Conservation (phyloP, 192 early-diverging fungal species). For the Podila minutissima region DNA sequence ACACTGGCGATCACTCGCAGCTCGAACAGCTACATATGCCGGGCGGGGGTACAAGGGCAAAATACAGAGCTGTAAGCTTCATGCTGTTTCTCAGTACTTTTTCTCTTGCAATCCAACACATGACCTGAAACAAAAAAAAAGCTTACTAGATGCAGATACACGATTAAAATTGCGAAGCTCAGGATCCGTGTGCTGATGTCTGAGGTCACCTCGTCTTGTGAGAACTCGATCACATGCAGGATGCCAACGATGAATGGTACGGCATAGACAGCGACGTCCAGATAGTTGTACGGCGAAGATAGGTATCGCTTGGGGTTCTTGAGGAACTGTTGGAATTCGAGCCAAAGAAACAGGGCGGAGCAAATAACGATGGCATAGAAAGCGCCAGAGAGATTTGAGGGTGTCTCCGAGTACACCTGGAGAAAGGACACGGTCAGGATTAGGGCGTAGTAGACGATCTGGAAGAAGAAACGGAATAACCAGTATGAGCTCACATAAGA, state of each 20-base stretch:
- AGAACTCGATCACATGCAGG: neutral
- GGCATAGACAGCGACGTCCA: constrained; percentile 6
- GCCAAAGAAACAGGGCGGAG: constrained; percentile 19
- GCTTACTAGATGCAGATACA: constrained; percentile 27
- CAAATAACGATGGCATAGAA: constrained; percentile 21
- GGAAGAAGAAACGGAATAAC: constrained; percentile 28
- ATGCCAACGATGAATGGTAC: constrained; percentile 7
- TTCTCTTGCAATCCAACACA: neutral
- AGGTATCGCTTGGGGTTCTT: neutral
- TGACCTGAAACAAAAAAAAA: neutral
- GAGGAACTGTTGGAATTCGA: constrained; percentile 15
- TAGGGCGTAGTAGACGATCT: constrained; percentile 12
- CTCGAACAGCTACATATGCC: constrained; percentile 23
- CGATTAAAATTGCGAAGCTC: constrained; percentile 11
- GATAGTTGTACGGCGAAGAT: constrained; percentile 13
- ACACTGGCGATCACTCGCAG: constrained; percentile 21
- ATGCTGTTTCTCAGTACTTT: neutral
- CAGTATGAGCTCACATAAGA: constrained; percentile 30
- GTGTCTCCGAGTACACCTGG: constrained; percentile 13
- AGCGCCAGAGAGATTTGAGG: neutral
- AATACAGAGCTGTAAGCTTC: neutral
- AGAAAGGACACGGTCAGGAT: constrained; percentile 11
- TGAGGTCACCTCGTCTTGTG: neutral
- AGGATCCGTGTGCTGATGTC: neutral
- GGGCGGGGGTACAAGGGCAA: neutral